These are phyloP conservation scores for Holtermanniella nyarrowii DNA, from an alignment of 768 basidiomycete genomes.

Conservation along the genomic window DNA sequence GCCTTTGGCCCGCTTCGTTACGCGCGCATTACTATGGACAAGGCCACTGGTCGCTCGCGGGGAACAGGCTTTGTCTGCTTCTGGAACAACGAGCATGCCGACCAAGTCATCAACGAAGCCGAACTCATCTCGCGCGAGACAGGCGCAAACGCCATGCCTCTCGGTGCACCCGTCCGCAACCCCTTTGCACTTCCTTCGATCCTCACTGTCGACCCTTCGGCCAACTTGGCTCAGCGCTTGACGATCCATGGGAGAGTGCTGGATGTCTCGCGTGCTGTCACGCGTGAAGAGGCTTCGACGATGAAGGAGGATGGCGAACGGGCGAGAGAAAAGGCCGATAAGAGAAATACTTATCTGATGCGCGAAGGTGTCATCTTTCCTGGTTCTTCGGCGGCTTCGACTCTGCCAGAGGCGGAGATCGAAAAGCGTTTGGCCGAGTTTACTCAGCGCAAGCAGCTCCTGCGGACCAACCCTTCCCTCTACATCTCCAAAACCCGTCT, in stretches of 20 bases:
- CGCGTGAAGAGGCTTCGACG: slow-evolving; percentile 74
- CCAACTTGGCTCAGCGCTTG: slow-evolving; percentile 65
- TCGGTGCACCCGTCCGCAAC: slow-evolving; percentile 47
- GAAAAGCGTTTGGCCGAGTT: slow-evolving; percentile 77
- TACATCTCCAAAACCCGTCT: slow-evolving; percentile 92
- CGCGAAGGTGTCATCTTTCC: slow-evolving; percentile 95
- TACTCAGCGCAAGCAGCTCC: slow-evolving; percentile 68
- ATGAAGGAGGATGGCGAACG: slow-evolving; percentile 74
- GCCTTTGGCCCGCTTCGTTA: slow-evolving; percentile 86
- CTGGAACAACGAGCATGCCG: slow-evolving; percentile 85
- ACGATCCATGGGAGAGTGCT: slow-evolving; percentile 88
- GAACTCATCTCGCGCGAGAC: slow-evolving; percentile 43
- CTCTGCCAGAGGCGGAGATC: slow-evolving; percentile 62
- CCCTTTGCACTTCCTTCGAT: slow-evolving; percentile 81
- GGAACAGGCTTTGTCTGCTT: slow-evolving; percentile 97
- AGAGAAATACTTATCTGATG: slow-evolving; percentile 88
- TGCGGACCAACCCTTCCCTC: slow-evolving; percentile 83
- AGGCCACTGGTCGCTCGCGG: slow-evolving; percentile 68
- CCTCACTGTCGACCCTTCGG: slow-evolving; percentile 86
- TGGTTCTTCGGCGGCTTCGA: slow-evolving; percentile 66
- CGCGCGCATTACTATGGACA: slow-evolving; percentile 79
- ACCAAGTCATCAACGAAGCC: slow-evolving; percentile 71
- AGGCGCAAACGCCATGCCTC: slow-evolving; percentile 35
- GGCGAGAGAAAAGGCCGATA: slow-evolving; percentile 74
- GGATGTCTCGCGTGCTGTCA: slow-evolving; percentile 81